Evolutionary conservation across 1,284 basidiomycete species (phyloP), one percentile per base, ranked within the genome.

Genomic region (Pulveroboletus ridleyi): DNA sequence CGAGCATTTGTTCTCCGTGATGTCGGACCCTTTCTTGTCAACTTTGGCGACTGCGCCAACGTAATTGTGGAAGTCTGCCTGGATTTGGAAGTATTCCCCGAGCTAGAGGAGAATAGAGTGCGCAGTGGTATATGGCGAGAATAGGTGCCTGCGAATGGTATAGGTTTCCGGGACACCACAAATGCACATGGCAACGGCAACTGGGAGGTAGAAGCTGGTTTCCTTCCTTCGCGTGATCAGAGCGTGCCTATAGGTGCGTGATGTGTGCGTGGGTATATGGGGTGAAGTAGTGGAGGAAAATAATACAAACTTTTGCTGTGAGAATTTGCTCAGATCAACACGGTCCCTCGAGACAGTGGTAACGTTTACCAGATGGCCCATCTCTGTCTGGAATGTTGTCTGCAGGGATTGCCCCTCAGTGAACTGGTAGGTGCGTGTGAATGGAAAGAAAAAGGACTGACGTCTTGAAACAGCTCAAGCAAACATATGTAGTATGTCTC

Each of bases 81-180:
- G 96, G 59, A 98, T 87, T 82, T 99, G 96, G 90, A 98, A 98
- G 83, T 98, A 99, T 80, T 97, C 95, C 69, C 96, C 96, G 69
- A 98, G 88, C 22, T 95, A 95, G 64, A 98, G 81, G 62, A 98
- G 88, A 77, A 99, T 98, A 63, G 88, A 86, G 61, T 89, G 85
- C 0, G 96, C 94, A 67, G 88, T 80, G 65, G 91, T 85, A 83
- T 95, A 98, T 4, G 92, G 88, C n/a, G 85, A 78, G 59, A 85
- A 79, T 59, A 75, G 56, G 22, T 66, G 61, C 23, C 71, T 67
- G 18, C 77, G 64, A 50, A 78, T 61, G 65, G 76, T 74, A 65
- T 83, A 82, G 8, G 77, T 74, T 69, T 87, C 83, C 41, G 88
- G 87, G 75, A 97, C 87, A 64, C 88, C 87, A 71, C 85, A 84